These are phyloP conservation scores for Apiotrichum siamense DNA, from an alignment of 1,284 basidiomycete species.

Conservation along the genomic window DNA sequence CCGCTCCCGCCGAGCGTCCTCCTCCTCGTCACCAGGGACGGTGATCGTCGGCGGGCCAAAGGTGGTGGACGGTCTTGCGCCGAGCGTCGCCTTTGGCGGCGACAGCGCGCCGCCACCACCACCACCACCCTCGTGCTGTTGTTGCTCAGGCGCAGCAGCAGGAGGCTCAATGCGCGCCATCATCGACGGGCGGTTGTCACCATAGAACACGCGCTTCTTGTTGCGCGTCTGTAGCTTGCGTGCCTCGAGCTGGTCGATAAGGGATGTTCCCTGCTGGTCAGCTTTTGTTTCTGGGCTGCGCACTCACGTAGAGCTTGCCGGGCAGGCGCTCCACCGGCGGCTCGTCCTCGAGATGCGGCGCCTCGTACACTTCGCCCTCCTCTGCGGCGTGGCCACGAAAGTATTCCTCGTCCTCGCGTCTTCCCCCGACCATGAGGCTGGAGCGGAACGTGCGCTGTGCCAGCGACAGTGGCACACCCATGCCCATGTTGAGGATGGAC, in stretches of 20 bases:
- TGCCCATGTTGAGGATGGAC: conserved; percentile 25
- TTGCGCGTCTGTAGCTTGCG: conserved; percentile 36
- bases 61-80: background rate
- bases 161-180: conserved; percentile 29
- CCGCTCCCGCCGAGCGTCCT: conserved; percentile 5
- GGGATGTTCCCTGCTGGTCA: conserved; percentile 31
- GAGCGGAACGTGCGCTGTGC: conserved; percentile 39
- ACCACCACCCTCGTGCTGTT: background rate
- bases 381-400: conserved; percentile 16
- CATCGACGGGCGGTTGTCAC: conserved; percentile 46
- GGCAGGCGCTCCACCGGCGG: conserved; percentile 25
- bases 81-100: background rate
- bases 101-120: background rate
- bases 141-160: background rate
- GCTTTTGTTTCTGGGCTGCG: background rate
- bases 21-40: conserved; percentile 9
- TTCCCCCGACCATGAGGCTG: conserved; percentile 33
- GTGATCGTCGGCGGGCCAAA: conserved; percentile 1
- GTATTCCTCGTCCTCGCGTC: conserved; percentile 21
- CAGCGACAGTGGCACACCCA: conserved; percentile 28
- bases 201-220: conserved; percentile 41
- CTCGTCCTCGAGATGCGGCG: conserved; percentile 9
- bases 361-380: conserved; percentile 13
- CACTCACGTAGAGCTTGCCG: conserved; percentile 38
- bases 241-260: conserved; percentile 47